These are phyloP conservation scores for Dendrobium chrysotoxum DNA, from an alignment of 106 monocot genomes.

Conservation along the genomic window DNA sequence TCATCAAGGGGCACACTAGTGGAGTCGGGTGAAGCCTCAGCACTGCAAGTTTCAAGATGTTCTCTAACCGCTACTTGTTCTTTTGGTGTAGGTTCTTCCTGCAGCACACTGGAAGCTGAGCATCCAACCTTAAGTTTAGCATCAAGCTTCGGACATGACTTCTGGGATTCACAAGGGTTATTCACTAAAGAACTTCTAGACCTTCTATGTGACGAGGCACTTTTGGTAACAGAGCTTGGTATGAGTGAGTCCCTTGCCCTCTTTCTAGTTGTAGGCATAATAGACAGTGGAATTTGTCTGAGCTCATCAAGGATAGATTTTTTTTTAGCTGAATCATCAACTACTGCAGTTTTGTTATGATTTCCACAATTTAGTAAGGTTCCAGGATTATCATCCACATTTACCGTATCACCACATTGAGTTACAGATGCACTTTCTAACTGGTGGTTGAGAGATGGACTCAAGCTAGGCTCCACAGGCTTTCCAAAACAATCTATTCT, in stretches of 20 bases:
- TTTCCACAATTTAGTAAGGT: slow-evolving; percentile 10
- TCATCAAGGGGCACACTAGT: slow-evolving; percentile 9
- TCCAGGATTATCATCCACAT: slow-evolving; percentile 12
- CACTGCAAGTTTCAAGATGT: background rate
- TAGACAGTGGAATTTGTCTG: slow-evolving; percentile 38
- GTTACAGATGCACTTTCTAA: slow-evolving; percentile 15
- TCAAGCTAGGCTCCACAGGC: slow-evolving; percentile 13
- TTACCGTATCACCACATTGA: slow-evolving; percentile 11
- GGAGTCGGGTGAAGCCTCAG: slow-evolving; percentile 1
- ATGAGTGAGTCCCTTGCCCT: slow-evolving; percentile 37
- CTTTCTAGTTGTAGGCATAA: slow-evolving; percentile 31
- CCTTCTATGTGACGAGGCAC: slow-evolving; percentile 28
- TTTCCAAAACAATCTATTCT: slow-evolving; percentile 19
- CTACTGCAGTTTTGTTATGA: slow-evolving; percentile 19
- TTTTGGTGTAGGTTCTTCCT: slow-evolving; percentile 10
- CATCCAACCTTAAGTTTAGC: slow-evolving; percentile 4
- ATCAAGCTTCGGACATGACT: slow-evolving; percentile 12
- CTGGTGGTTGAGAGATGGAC: slow-evolving; percentile 5
- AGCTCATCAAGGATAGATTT: slow-evolving; percentile 55
- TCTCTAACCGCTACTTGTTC: slow-evolving; percentile 3
- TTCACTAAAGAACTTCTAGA: slow-evolving; percentile 37
- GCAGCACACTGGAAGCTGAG: slow-evolving; percentile 11
- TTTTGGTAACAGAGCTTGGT: slow-evolving; percentile 26
- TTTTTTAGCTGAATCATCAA: slow-evolving; percentile 29
- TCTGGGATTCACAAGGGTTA: slow-evolving; percentile 21